Conservation (phyloP, 495 filamentous ascomycete species). For the Hyaloscypha bicolor region DNA sequence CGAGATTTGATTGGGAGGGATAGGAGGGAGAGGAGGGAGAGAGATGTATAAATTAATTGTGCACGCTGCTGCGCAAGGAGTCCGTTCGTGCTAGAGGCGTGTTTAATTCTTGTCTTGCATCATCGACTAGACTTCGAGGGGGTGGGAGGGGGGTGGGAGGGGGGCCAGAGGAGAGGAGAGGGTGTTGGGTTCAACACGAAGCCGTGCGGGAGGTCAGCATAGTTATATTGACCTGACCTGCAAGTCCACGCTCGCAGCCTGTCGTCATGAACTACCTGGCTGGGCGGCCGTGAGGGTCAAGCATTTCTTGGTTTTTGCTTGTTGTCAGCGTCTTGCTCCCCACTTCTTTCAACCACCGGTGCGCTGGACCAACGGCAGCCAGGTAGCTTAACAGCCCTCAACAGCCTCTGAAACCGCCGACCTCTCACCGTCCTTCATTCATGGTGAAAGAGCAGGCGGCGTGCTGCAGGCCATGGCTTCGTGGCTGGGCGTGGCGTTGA, state of each 20-base stretch:
- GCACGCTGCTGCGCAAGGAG: not conserved
- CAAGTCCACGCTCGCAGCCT: not conserved
- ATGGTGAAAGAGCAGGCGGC: not conserved
- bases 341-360: not conserved
- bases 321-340: not conserved
- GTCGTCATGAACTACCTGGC: not conserved
- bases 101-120: not conserved
- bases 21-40: too few relatives aligned
- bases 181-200: not conserved
- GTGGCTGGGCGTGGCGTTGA: not conserved
- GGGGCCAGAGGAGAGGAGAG: not conserved
- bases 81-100: not conserved
- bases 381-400: not conserved
- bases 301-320: not conserved
- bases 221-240: not conserved
- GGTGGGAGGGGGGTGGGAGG: not conserved
- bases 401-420: not conserved
- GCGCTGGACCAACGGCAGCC: not conserved
- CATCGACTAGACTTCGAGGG: not conserved
- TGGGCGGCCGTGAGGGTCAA: not conserved
- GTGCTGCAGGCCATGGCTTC: not conserved
- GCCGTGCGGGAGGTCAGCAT: not conserved
- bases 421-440: not conserved
- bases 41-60: constrained; percentile 1
- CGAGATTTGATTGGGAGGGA: constrained; percentile 7